Percentiles rank a stretch among this genome's conserved stretches.
Evolutionary conservation across 495 filamentous ascomycete genomes (phyloP).

Genomic region (Trichocladium antarcticum): DNA sequence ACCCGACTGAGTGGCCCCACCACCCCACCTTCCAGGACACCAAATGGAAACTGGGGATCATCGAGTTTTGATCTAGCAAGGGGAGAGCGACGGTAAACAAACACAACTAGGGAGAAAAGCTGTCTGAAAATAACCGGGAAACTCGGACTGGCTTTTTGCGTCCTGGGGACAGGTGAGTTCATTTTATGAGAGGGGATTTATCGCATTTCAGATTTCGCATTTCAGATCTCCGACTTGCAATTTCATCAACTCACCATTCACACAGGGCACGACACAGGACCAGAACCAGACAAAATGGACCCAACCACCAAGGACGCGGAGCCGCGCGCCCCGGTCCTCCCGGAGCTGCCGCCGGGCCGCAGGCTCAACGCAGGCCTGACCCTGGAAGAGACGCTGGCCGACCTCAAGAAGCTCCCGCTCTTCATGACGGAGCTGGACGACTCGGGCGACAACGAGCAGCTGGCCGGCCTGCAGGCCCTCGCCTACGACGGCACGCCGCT

Average conservation of each 20-base stretch:
- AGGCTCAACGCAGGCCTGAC: slow-evolving; percentile 50
- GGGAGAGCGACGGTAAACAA: too few species aligned
- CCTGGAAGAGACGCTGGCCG: slow-evolving; percentile 56
- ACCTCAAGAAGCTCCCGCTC: slow-evolving; percentile 72
- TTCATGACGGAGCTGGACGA: slow-evolving; percentile 86
- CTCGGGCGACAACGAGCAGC: slow-evolving; percentile 52
- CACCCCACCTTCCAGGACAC: too few species aligned
- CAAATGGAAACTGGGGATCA: too few species aligned
- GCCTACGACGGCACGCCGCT: slow-evolving; percentile 82
- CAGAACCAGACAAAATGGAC: slow-evolving; percentile 4
- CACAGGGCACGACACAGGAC: background rate
- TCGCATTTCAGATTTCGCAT: background rate
- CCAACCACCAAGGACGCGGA: slow-evolving; percentile 8
- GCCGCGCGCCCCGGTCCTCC: slow-evolving; percentile 18
- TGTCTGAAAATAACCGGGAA: too few species aligned
- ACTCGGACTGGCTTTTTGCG: too few species aligned
- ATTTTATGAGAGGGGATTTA: too few species aligned
- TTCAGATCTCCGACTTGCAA: background rate
- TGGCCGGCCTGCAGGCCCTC: slow-evolving; percentile 79
- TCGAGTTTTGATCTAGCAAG: too few species aligned
- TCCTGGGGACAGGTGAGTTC: too few species aligned
- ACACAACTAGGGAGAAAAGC: too few species aligned
- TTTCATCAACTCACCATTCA: background rate
- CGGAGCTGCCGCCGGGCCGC: slow-evolving; percentile 44
- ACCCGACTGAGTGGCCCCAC: too few species aligned